Base-by-base conservation (phyloP, 1,284 basidiomycete genomes). In the Chiua sp. region DNA sequence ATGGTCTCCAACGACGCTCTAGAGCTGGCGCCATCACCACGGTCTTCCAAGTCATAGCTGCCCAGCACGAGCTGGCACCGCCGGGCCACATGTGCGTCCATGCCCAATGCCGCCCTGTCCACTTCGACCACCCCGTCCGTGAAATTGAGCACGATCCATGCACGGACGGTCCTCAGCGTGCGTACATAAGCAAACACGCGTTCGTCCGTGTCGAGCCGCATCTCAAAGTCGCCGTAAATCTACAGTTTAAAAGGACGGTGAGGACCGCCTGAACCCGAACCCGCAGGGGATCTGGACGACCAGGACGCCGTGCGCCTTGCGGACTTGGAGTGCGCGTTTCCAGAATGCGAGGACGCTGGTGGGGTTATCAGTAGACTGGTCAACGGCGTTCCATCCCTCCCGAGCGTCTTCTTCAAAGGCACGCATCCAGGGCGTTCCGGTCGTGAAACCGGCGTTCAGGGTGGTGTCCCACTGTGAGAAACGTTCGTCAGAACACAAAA, bases 391-490 rank as follows among this genome's bases (percentile, higher is more conserved):
- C 82, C 88, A 90, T 0, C 63, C 67, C 4, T 73, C 66, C 20
- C 60, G 63, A 0, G 65, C 62, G 68, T 87, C 89, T 66, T 92
- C 88, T 48, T 90, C 87, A 66, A 91, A 87, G 12, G 90, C 84
- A 16, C 87, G 79, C 89, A 93, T 93, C 91, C 90, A 93, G 0
- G 91, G 88, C 16, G 75, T 80, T 4, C 82, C 84, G 0, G 80
- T 79, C 5, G 85, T 85, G 73, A 92, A 93, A 1, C 92, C 91
- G 0, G 79, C 88, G 59, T 91, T 78, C 7, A 74, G 49, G 1
- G 76, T 76, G 5, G 75, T 66, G 59, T 86, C 79, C 91, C 91
- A 93, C 85, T 91, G 42, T 39, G 63, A 30, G 46, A n/a, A 51
- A 32, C 20, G 13, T 22, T n/a, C 13, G 42, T 44, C 35, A 37